Evolutionary conservation across 805 yeast genomes (phyloP), one percentile per base, ranked within the genome.

Genomic region (Kazachstania viticola): DNA sequence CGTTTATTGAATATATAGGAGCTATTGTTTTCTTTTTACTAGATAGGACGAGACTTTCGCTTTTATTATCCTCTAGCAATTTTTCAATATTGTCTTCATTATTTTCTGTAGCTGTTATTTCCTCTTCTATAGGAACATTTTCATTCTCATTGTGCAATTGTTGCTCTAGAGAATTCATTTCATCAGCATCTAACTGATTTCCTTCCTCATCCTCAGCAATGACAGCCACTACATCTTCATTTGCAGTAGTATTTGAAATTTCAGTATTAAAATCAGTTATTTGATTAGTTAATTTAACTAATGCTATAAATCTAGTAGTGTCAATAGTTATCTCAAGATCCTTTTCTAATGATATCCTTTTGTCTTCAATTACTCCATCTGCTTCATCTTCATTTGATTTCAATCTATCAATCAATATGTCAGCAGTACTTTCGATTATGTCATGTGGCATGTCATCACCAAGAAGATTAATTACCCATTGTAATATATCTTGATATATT

Each of bases 371-470:
- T 15, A 23, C 15, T 2, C 42, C 41, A 21, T 40, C 45, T 3
- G 35, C 37, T 4, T 43, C 41, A 8, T 36, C 35, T 18, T 37
- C 40, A 19, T 45, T 39, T 18, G 40, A 35, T 30, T 50, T 50
- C 18, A 55, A 34, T 1, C 32, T 18, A 4, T 30, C 25, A 11
- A 48, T 43, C 5, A 55, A 23, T 14, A 45, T 26, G 34, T 53
- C 58, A 1, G 52, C 39, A 2, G 54, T 51, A n/a, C 41, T 45
- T 5, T 74, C 50, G 2, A 84, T 65, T 2, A 75, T 70, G 27
- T 74, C 81, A 34, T 79, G 84, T 7, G 87, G 72, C n/a, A 81
- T 71, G 50, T 85, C 96, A 30, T 63, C 64, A 9, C 77, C 79
- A 25, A 80, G 55, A 13, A 64, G 60, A 3, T 58, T 51, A 5